Percentiles rank a stretch among this genome's conserved stretches.
These are phyloP conservation scores for Cryptosporidium felis DNA, from an alignment of 169 alveolate genomes.

Conservation along the genomic window DNA sequence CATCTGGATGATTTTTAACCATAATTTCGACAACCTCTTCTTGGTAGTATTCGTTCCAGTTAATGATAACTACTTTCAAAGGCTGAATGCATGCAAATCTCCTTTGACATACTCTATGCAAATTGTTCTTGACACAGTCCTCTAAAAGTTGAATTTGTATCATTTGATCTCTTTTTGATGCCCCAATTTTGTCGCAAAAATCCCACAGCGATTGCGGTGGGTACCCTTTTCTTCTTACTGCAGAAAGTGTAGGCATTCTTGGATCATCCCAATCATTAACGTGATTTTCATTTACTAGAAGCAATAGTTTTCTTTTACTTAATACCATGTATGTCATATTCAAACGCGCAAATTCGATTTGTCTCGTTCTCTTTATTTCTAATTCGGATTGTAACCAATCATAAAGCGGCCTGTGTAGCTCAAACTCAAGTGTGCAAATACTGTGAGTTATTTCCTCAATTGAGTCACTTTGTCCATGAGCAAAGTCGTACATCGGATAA, in stretches of 20 bases:
- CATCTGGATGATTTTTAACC: slow-evolving; percentile 72
- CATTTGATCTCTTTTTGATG: slow-evolving; percentile 93
- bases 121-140: slow-evolving; percentile 89
- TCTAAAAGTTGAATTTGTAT: slow-evolving; percentile 92
- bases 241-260: slow-evolving; percentile 97
- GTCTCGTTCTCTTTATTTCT: slow-evolving; percentile 83
- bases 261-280: slow-evolving; percentile 99
- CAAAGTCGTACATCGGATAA: slow-evolving; percentile 99
- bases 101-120: slow-evolving; percentile 85
- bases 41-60: slow-evolving; percentile 69
- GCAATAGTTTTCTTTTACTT: slow-evolving; percentile 94
- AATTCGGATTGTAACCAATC: slow-evolving; percentile 97
- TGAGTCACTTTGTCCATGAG: slow-evolving; percentile 98
- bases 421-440: slow-evolving; percentile 98
- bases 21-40: slow-evolving; percentile 74
- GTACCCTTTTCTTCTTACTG: slow-evolving; percentile 96
- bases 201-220: slow-evolving; percentile 88
- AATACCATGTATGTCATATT: slow-evolving; percentile 95
- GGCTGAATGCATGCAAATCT: slow-evolving; percentile 88
- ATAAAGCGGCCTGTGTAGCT: slow-evolving; percentile 96
- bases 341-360: slow-evolving; percentile 96
- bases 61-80: slow-evolving; percentile 79
- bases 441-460: slow-evolving; percentile 97
- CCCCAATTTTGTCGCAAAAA: slow-evolving; percentile 93
- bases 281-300: slow-evolving; percentile 88